Evolutionary conservation across 129 eudicot species (phyloP).

Genomic region (Logfia minima): DNA sequence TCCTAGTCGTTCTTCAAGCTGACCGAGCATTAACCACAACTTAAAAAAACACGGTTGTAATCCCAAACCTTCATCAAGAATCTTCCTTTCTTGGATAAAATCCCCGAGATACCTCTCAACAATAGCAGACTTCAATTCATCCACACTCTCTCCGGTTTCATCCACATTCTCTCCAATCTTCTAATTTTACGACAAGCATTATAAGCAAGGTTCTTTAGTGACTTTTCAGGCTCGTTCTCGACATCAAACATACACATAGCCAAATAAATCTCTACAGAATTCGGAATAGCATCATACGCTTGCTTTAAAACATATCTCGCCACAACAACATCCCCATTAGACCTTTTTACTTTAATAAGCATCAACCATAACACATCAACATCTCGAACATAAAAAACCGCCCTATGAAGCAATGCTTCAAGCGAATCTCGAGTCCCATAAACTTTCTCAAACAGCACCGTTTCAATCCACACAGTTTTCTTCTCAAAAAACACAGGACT

Average conservation of each 20-base stretch:
- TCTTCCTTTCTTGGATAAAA: not conserved
- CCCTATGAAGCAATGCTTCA: too few species aligned
- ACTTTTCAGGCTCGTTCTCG: not conserved
- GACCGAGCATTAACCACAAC: not conserved
- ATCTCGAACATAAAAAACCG: too few species aligned
- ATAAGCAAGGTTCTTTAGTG: not conserved
- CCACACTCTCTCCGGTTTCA: not conserved
- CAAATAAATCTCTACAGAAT: not conserved
- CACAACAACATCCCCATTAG: too few species aligned
- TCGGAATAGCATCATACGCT: not conserved
- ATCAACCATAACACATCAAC: too few species aligned
- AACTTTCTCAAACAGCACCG: too few species aligned
- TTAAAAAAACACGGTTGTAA: not conserved
- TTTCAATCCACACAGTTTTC: too few species aligned
- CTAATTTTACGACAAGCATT: not conserved
- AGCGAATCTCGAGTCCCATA: too few species aligned
- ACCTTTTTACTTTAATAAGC: too few species aligned
- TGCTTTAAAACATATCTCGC: not conserved
- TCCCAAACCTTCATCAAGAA: not conserved
- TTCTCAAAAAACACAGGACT: too few species aligned
- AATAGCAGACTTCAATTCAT: slow-evolving; percentile 9
- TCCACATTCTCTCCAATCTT: not conserved
- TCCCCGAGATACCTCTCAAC: not conserved
- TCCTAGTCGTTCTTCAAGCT: not conserved
- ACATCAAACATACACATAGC: not conserved